Evolutionary conservation across 768 basidiomycete genomes (phyloP), one percentile per base, ranked within the genome.

Genomic region (Lactarius sanguifluus): DNA sequence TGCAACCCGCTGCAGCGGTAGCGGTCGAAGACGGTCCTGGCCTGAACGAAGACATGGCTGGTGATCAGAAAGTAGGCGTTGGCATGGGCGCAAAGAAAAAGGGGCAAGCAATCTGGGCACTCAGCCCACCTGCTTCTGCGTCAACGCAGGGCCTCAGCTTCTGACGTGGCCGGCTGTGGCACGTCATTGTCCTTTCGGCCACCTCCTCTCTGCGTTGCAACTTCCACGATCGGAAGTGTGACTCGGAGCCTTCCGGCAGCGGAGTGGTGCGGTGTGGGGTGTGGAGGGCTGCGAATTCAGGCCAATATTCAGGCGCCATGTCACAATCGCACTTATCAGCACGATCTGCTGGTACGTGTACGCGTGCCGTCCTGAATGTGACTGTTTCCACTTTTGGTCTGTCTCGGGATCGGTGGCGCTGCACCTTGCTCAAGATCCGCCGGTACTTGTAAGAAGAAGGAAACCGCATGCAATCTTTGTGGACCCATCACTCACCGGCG

Each of bases 1-100:
- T 82, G 16, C 74, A 77, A 5, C 75, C 77, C 18, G 69, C 71
- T 0, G 28, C 30, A 2, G 45, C 28, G 8, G 70, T 61, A 15
- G 62, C 57, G 52, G 63, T 60, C 20, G 58, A 50, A 18, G 64
- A 66, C 30, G 61, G 60, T 20, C 60, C 45, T 20, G 47, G 5
- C n/a, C 18, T 20, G 9, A 32, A 25, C 43, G 59, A 45, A 36
- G 50, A 10, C 34, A 38, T 25, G 10, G 55, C 30, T 5, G 36
- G 60, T 23, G 5, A 4, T 1, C 41, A 12, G 20, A 43, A 56
- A 61, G 12, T 38, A 23, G 55, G 61, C 34, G 58, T 23, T 16
- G 60, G 50, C 38, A 28, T 45, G 36, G 69, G 47, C 38, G 15
- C 47, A 62, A 57, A 61, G 47, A 62, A 58, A 57, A 57, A n/a